Evolutionary conservation across 352 stramenopile species (phyloP).

Genomic region (Detonula confervacea): DNA sequence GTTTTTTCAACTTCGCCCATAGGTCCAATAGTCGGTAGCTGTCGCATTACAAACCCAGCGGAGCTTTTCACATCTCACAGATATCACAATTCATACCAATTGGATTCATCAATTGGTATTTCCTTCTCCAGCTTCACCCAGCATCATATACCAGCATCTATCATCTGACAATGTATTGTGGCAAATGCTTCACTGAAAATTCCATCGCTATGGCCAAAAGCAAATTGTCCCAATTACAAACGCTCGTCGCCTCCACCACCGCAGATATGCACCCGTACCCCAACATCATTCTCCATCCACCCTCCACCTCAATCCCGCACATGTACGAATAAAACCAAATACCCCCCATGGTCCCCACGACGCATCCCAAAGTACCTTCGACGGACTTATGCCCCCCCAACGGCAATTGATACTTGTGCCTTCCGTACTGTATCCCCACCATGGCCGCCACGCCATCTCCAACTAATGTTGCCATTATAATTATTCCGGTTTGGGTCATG

Average conservation of each 20-base stretch:
- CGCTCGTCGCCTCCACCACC: conserved; percentile 64
- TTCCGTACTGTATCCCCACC: conserved; percentile 62
- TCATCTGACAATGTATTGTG: not conserved
- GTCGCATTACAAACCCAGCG: too few species aligned
- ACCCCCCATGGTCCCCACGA: conserved; percentile 66
- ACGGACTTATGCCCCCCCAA: conserved; percentile 70
- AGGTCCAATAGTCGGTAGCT: too few species aligned
- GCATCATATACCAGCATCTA: too few species aligned
- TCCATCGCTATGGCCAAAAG: conserved; percentile 59
- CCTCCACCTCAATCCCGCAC: conserved; percentile 52
- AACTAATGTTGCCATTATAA: conserved; percentile 72
- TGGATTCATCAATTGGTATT: too few species aligned
- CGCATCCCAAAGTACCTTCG: conserved; percentile 73
- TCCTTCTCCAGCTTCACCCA: too few species aligned
- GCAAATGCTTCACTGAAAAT: conserved; percentile 21
- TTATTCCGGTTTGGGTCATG: conserved; percentile 56
- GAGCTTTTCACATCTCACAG: too few species aligned
- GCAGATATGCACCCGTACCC: conserved; percentile 62
- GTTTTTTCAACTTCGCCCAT: too few species aligned
- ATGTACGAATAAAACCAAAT: conserved; percentile 67
- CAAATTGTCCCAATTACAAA: conserved; percentile 73
- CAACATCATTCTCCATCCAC: conserved; percentile 47
- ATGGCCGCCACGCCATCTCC: conserved; percentile 70
- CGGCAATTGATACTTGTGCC: conserved; percentile 62
- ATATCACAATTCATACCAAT: too few species aligned